Evolutionary conservation across 352 stramenopile genomes (phyloP).

Genomic region (Phytophthora crassamura): DNA sequence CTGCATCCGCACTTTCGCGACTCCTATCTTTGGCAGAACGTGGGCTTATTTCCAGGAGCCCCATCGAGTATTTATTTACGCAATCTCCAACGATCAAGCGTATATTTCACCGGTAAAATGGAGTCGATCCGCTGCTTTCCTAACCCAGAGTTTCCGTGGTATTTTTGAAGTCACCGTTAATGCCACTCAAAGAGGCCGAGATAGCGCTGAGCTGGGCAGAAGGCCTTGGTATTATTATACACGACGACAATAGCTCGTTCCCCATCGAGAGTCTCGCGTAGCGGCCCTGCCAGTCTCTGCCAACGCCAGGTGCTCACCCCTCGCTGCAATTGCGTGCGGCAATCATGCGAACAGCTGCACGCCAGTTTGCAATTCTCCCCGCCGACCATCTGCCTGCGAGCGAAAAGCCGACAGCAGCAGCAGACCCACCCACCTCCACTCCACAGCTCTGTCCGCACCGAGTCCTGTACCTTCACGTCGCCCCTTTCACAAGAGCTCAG

Average conservation of each 20-base stretch:
- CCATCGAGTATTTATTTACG: constrained; percentile 8
- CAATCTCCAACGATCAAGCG: constrained; percentile 10
- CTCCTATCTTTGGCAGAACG: constrained; percentile 10
- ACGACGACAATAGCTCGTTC: constrained; percentile 26
- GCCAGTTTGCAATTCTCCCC: constrained; percentile 70
- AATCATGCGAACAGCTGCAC: constrained; percentile 47
- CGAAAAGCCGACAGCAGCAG: constrained; percentile 40
- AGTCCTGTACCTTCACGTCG: constrained; percentile 17
- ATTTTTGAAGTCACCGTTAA: constrained; percentile 26
- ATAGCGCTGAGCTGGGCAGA: neutral
- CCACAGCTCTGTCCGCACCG: constrained; percentile 7
- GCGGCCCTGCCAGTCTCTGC: constrained; percentile 23
- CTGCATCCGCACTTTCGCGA: neutral
- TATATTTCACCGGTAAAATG: constrained; percentile 13
- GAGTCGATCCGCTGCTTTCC: constrained; percentile 6
- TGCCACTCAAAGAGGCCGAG: constrained; percentile 13
- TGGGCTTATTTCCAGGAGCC: constrained; percentile 7
- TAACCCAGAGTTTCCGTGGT: neutral
- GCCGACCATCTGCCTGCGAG: constrained; percentile 30
- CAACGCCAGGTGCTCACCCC: constrained; percentile 38
- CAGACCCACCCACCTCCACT: constrained; percentile 24
- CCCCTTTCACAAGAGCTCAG: constrained; percentile 20
- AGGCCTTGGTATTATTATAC: constrained; percentile 34
- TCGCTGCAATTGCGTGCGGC: constrained; percentile 45
- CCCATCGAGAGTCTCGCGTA: constrained; percentile 14